Conservation (phyloP, 257 asterid genomes). For the Avicennia marina region DNA sequence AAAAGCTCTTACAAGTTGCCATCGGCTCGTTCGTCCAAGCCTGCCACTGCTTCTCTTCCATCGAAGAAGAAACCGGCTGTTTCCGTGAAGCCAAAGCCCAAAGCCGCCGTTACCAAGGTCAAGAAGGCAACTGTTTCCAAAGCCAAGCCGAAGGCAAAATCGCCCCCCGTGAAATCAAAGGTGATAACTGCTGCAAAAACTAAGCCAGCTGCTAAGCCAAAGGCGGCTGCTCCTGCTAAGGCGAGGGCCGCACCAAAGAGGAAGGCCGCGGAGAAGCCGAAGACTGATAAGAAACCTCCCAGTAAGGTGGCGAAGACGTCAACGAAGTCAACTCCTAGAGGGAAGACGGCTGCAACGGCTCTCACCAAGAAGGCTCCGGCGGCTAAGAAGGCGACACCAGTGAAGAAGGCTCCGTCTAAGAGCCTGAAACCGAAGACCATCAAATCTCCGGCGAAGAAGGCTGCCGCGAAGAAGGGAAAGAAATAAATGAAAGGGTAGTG, state of each 20-base stretch:
- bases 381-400: slow-evolving; percentile 32
- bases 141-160: slow-evolving; percentile 16
- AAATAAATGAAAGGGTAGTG: slow-evolving; percentile 30
- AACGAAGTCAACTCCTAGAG: slow-evolving; percentile 40
- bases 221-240: slow-evolving; percentile 20
- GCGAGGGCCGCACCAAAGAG: slow-evolving; percentile 39
- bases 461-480: slow-evolving; percentile 33
- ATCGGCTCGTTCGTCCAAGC: slow-evolving; percentile 23
- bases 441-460: slow-evolving; percentile 44
- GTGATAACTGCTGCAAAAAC: slow-evolving; percentile 22
- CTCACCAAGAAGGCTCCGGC: slow-evolving; percentile 23
- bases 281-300: slow-evolving; percentile 41
- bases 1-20: slow-evolving; percentile 53
- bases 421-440: slow-evolving; percentile 28
- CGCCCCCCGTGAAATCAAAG: slow-evolving; percentile 17
- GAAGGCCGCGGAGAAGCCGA: slow-evolving; percentile 36
- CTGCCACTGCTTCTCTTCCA: slow-evolving; percentile 20
- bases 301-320: slow-evolving; percentile 52
- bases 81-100: slow-evolving; percentile 32
- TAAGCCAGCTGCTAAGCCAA: slow-evolving; percentile 31
- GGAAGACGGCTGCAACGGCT: slow-evolving; percentile 13
- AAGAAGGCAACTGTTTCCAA: slow-evolving; percentile 16
- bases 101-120: slow-evolving; percentile 21
- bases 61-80: slow-evolving; percentile 24
- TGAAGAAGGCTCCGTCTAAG: slow-evolving; percentile 31